These are phyloP conservation scores for Pueraria montana DNA, from an alignment of 306 rosid genomes.

Conservation along the genomic window DNA sequence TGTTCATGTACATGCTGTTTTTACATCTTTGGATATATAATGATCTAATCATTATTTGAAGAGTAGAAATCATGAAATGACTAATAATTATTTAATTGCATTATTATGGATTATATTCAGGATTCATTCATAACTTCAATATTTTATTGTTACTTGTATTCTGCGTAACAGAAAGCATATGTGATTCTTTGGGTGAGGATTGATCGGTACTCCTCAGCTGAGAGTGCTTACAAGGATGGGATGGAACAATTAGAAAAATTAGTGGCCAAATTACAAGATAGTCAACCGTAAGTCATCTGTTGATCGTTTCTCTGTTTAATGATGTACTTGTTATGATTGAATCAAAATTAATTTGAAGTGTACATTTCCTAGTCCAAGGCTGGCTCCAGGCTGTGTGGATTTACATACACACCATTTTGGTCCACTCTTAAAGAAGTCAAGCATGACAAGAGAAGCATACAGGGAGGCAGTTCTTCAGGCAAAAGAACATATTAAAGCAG, in stretches of 20 bases:
- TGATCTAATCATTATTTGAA: too few relatives aligned
- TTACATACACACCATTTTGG: constrained; percentile 68
- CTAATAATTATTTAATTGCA: too few relatives aligned
- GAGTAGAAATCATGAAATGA: too few relatives aligned
- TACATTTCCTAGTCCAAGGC: constrained; percentile 67
- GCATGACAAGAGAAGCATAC: constrained; percentile 72
- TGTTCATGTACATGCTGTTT: too few relatives aligned
- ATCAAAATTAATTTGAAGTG: constrained; percentile 35
- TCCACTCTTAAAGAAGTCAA: constrained; percentile 68
- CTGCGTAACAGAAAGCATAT: constrained; percentile 64
- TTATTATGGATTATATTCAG: too few relatives aligned
- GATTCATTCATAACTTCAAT: too few relatives aligned
- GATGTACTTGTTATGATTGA: constrained; percentile 24
- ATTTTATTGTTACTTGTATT: background rate
- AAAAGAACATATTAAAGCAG: constrained; percentile 82
- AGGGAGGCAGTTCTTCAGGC: constrained; percentile 72
- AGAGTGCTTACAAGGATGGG: constrained; percentile 72
- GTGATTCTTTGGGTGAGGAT: constrained; percentile 77
- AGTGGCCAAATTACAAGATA: constrained; percentile 58
- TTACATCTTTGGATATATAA: too few relatives aligned
- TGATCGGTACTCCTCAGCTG: constrained; percentile 65
- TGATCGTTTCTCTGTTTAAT: constrained; percentile 28
- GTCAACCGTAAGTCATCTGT: constrained; percentile 56
- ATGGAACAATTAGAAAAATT: constrained; percentile 56
- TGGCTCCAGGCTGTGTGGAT: constrained; percentile 67